These are phyloP conservation scores for Thermothelomyces thermophilus DNA, from an alignment of 2,329 filamentous ascomycete species.

Conservation along the genomic window DNA sequence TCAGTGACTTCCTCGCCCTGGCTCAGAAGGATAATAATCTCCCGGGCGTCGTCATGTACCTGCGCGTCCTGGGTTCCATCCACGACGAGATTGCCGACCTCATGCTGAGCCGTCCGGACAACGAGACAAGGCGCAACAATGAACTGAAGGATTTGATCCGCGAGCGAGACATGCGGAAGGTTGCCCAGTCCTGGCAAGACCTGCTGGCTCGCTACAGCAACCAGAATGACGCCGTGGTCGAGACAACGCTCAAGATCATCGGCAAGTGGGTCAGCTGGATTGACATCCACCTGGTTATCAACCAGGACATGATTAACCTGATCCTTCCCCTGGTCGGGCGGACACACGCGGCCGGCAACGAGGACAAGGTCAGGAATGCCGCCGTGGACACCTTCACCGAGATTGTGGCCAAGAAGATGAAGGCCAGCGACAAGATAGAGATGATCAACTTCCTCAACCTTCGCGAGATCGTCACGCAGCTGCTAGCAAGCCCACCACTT, in stretches of 20 bases:
- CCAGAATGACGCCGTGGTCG: slow-evolving; percentile 65
- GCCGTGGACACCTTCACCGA: slow-evolving; percentile 94
- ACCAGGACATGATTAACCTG: slow-evolving; percentile 76
- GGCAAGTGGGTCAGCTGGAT: slow-evolving; percentile 99
- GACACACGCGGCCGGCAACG: slow-evolving; percentile 51
- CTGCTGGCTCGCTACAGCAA: slow-evolving; percentile 72
- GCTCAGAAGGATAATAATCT: slow-evolving; percentile 66
- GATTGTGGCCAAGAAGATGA: slow-evolving; percentile 98
- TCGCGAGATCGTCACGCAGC: slow-evolving; percentile 74
- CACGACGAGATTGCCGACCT: slow-evolving; percentile 98
- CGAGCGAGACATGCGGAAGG: slow-evolving; percentile 78
- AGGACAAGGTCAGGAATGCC: slow-evolving; percentile 79
- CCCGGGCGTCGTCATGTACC: slow-evolving; percentile 74
- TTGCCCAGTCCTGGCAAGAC: slow-evolving; percentile 86
- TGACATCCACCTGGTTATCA: slow-evolving; percentile 89
- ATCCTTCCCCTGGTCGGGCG: slow-evolving; percentile 85
- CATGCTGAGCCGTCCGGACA: slow-evolving; percentile 68
- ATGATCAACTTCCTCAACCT: slow-evolving; percentile 89
- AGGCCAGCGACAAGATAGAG: slow-evolving; percentile 82
- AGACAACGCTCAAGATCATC: slow-evolving; percentile 85
- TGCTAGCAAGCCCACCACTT: slow-evolving; percentile 76
- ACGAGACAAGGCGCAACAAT: slow-evolving; percentile 78
- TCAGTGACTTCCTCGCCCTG: slow-evolving; percentile 80
- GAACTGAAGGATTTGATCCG: slow-evolving; percentile 88
- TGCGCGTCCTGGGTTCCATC: slow-evolving; percentile 80